Percentiles rank a stretch among this genome's conserved stretches.
Conservation (phyloP, 305 asterid species). For the Caryopteris hybrid region DNA sequence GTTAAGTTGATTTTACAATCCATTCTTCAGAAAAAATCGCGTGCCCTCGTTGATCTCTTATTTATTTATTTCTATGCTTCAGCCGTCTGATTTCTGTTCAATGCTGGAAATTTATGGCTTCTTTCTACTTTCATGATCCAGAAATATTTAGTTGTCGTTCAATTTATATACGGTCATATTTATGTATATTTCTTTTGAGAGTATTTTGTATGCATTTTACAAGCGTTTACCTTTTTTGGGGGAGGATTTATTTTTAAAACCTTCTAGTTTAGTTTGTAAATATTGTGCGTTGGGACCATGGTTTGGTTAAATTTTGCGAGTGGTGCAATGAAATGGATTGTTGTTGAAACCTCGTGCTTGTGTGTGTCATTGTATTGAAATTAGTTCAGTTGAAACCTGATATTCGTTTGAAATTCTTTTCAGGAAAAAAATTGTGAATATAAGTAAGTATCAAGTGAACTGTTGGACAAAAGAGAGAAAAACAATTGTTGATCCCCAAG, state of each 20-base stretch:
- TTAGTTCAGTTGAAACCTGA: conserved; percentile 5
- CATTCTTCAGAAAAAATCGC: neutral
- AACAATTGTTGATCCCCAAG: neutral
- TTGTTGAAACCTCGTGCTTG: conserved; percentile 6
- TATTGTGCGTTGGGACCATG: neutral
- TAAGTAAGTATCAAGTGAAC: neutral
- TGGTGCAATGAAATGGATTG: neutral
- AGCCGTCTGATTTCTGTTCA: neutral
- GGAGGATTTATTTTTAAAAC: neutral
- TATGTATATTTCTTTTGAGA: no score
- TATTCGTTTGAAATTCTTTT: neutral
- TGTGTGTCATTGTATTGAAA: neutral
- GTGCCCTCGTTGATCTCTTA: neutral
- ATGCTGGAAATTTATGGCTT: conserved; percentile 15
- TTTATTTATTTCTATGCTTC: neutral
- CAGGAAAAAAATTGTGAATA: conserved; percentile 19
- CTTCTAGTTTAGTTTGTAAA: neutral
- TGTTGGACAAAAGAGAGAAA: conserved; percentile 7
- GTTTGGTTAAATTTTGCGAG: neutral
- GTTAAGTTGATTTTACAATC: neutral
- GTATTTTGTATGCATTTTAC: neutral
- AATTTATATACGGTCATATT: neutral
- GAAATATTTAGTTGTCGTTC: neutral
- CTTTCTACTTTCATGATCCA: conserved; percentile 1
- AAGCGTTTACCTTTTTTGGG: neutral